Conservation (phyloP, 345 rosid species). For the Dipteronia sinensis region DNA sequence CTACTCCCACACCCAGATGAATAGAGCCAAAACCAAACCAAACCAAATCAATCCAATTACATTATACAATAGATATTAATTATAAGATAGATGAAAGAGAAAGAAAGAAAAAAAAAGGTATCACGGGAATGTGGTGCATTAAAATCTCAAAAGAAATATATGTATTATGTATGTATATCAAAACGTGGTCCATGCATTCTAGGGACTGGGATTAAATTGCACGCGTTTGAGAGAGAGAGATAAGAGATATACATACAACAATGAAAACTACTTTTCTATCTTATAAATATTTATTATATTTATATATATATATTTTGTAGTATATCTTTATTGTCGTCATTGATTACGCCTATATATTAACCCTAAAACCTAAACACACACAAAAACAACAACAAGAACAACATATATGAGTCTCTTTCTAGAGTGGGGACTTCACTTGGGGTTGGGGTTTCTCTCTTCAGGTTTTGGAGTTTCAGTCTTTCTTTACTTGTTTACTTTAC, state of each 20-base stretch:
- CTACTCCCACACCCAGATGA: not conserved
- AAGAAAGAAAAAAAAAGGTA: not conserved
- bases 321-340: conserved; percentile 33
- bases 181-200: conserved; percentile 49
- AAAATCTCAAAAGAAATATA: conserved; percentile 16
- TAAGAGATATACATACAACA: not conserved
- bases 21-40: conserved; percentile 14
- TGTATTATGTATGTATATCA: no score
- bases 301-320: no score
- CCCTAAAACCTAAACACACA: conserved; percentile 10
- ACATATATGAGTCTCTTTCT: conserved; percentile 1
- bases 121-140: conserved; percentile 39
- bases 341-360: conserved; percentile 32
- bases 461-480: conserved; percentile 3
- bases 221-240: conserved; percentile 26
- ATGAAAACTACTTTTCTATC: not conserved
- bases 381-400: not conserved
- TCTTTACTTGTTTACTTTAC: not conserved
- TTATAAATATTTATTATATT: not conserved
- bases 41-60: not conserved
- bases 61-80: not conserved
- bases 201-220: conserved; percentile 34
- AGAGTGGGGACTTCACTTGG: conserved; percentile 36
- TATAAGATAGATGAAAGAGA: not conserved
- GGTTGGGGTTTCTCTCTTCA: conserved; percentile 8